Percentiles rank a stretch among this genome's conserved stretches.
These are phyloP conservation scores for Barnettozyma californica DNA, from an alignment of 805 yeast genomes.

Conservation along the genomic window DNA sequence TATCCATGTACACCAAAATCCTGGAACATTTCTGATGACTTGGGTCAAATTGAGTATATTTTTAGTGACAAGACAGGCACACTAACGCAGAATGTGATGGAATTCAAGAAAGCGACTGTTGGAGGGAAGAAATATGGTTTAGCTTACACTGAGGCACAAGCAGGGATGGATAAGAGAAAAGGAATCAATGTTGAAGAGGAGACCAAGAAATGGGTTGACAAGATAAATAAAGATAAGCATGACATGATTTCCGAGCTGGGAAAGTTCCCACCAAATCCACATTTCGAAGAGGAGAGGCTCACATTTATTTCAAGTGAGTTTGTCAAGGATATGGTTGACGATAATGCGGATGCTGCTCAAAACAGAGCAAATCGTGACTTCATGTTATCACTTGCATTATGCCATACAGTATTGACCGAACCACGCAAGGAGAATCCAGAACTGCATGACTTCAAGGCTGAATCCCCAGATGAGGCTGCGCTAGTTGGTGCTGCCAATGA, in stretches of 20 bases:
- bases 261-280: slow-evolving; percentile 31
- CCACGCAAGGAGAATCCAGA: slow-evolving; percentile 53
- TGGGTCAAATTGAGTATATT: slow-evolving; percentile 80
- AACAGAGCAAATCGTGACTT: slow-evolving; percentile 58
- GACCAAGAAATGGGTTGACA: slow-evolving; percentile 41
- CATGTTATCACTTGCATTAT: slow-evolving; percentile 67
- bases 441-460: slow-evolving; percentile 59
- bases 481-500: slow-evolving; percentile 76
- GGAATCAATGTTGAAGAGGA: slow-evolving; percentile 68
- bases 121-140: slow-evolving; percentile 68
- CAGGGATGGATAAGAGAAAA: slow-evolving; percentile 69
- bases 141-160: slow-evolving; percentile 79
- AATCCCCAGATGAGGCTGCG: slow-evolving; percentile 88
- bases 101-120: slow-evolving; percentile 74
- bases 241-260: slow-evolving; percentile 48
- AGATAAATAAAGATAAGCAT: slow-evolving; percentile 48
- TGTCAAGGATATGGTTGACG: slow-evolving; percentile 45
- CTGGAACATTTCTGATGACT: slow-evolving; percentile 81
- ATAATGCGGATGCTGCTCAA: slow-evolving; percentile 42
- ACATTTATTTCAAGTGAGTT: slow-evolving; percentile 66
- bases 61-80: slow-evolving; percentile 86
- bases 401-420: slow-evolving; percentile 78
- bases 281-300: slow-evolving; percentile 48
- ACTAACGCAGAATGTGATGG: slow-evolving; percentile 79
- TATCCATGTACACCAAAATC: slow-evolving; percentile 81